Evolutionary conservation across 2,329 filamentous ascomycete species (phyloP).

Genomic region (Talaromyces sp.): DNA sequence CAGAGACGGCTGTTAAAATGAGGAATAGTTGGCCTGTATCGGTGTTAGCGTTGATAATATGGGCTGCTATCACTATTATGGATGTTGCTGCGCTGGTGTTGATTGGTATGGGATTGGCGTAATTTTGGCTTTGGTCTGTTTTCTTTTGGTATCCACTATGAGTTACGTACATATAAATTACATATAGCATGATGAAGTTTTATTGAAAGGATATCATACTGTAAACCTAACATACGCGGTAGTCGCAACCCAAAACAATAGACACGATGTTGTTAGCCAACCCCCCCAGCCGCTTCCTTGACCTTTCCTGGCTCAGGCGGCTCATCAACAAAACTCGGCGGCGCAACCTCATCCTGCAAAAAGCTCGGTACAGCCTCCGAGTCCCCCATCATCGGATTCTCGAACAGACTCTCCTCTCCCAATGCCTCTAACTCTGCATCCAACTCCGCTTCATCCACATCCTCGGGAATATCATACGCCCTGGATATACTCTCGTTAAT

Average conservation of each 20-base stretch:
- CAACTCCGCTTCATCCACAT: constrained; percentile 92
- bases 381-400: constrained; percentile 55
- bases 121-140: background rate
- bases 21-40: constrained; percentile 66
- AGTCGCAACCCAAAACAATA: background rate
- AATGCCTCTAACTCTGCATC: constrained; percentile 95
- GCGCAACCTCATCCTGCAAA: constrained; percentile 79
- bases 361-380: constrained; percentile 72
- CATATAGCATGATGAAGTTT: background rate
- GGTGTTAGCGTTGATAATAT: constrained; percentile 59
- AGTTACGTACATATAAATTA: background rate
- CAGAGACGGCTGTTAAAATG: constrained; percentile 54
- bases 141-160: background rate
- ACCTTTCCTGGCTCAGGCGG: constrained; percentile 72
- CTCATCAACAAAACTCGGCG: constrained; percentile 88
- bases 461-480: constrained; percentile 92
- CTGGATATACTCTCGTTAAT: constrained; percentile 92
- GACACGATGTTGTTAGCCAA: constrained; percentile 21
- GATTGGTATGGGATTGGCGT: constrained; percentile 53
- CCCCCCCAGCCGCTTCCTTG: constrained; percentile 68
- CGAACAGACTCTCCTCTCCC: constrained; percentile 89
- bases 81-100: constrained; percentile 74
- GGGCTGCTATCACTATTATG: constrained; percentile 72
- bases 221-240: background rate
- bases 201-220: background rate